phyloP scores from a whole-genome alignment of 257 asterid genomes.

The Solanum arcanum region DNA sequence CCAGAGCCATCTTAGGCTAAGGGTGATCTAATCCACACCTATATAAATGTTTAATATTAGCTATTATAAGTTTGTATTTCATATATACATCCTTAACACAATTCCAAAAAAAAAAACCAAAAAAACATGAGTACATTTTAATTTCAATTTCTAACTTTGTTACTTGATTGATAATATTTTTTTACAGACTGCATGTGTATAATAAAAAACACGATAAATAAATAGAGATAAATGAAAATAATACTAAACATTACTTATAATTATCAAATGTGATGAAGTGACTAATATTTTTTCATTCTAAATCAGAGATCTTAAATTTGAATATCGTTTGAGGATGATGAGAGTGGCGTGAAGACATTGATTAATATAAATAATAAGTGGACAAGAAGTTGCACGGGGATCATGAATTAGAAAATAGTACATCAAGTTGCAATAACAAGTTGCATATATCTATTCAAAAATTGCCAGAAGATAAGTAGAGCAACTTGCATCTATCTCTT shows the following conservation, averaged over 20 bases:
- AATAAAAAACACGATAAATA: neutral
- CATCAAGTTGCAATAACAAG: neutral
- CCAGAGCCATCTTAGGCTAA: neutral
- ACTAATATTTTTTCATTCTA: too few species aligned
- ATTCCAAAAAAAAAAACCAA: too few species aligned
- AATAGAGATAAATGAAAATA: too few species aligned
- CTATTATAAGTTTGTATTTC: too few species aligned
- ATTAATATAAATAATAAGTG: neutral
- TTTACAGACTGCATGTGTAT: neutral
- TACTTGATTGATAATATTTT: too few species aligned
- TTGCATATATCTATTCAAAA: neutral
- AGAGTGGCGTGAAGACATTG: neutral
- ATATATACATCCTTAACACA: neutral
- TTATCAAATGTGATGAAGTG: accelerated
- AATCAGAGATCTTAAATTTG: too few species aligned
- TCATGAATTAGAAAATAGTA: neutral
- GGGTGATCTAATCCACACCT: neutral
- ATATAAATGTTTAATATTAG: too few species aligned
- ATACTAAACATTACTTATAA: neutral
- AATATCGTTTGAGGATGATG: neutral
- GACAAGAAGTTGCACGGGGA: neutral
- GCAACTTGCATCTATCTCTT: neutral
- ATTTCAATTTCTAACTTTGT: too few species aligned
- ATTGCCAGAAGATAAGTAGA: neutral
- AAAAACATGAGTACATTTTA: too few species aligned